Evolutionary conservation across 2,329 filamentous ascomycete species (phyloP), one percentile per base, ranked within the genome.

Genomic region (Fusarium sacchari): DNA sequence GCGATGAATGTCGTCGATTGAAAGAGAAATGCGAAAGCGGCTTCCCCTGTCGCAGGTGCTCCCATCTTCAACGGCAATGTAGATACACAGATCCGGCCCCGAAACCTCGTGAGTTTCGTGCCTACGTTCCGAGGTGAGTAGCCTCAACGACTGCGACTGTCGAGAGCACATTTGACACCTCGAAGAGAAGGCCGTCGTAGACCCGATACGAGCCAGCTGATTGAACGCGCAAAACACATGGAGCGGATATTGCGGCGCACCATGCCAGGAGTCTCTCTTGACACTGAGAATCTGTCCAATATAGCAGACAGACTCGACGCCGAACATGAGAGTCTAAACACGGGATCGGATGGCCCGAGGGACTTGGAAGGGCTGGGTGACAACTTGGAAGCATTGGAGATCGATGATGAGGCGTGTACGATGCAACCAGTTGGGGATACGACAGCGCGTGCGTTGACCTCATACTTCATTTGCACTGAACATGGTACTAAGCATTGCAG

Each of bases 1-100:
- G 59, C 49, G 59, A 61, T 28, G 59, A 61, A 57, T 61, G 59
- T 30, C 59, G 49, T 44, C 59, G 59, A 37, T 30, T 61, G 49
- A 61, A 57, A 44, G 59, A 61, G 30, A 61, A 56, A 24, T 61
- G 59, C 3, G 59, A 61, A 18, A 26, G 59, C 20, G 59, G 49
- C 24, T 22, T 61, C 24, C 59, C 59, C 1, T 61, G 59, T 3
- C 59, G 59, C 15, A 37, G 59, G 9, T 61, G 59, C 4, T 61
- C 59, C 1, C 59, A 61, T 28, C 59, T 61, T 6, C 37, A 57
- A 22, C 37, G 59, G 4, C 37, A 8, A 44, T 61, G 59, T 20
- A 61, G 5, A 57, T 36, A 36, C 24, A 56, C 59, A 8, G 49
- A 57, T 24, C 59, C 49, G 3, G 17, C 39, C 17, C 59, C 59